Evolutionary conservation across 2,329 filamentous ascomycete species (phyloP), one percentile per base, ranked within the genome.

Genomic region (Aspergillus felis): DNA sequence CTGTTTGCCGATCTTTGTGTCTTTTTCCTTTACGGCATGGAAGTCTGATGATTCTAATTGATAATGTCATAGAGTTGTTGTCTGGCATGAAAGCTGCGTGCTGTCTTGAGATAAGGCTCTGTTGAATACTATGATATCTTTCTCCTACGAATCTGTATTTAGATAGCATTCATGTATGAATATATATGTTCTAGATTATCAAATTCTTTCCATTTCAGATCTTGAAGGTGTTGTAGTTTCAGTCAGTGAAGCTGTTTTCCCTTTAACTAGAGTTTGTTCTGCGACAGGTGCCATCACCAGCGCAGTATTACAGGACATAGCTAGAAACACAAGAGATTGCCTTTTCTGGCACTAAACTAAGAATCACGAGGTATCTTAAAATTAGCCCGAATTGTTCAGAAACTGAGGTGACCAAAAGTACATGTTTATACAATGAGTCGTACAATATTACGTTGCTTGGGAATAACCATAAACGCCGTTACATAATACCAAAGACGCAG

Each of bases 11-110:
- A 51, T 50, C 55, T 57, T 60, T 58, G 56, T 50, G 56, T 48
- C 29, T 24, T 53, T 53, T 17, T 44, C n/a, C 7, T 5, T 44
- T 9, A 12, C 8, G 41, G 41, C 22, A 12, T 24, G 22, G 22
- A 27, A 25, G 4, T 22, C 10, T 24, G 44, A 47, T 47, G 44
- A 47, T 47, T n/a, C 44, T 64, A 65, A 64, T 64, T 58, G 56
- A 57, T 64, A 65, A 64, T 65, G 58, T 56, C 55, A 61, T 64
- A 65, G 57, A 64, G 41, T 52, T 48, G 54, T 55, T 53, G n/a
- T 32, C 52, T 48, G 28, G 35, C 52, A 22, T 54, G 49, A 48
- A 49, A 56, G 41, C 20, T 50, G 47, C 5, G 41, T 17, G 12
- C 24, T 27, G n/a, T 50, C 25, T 53, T 32, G 50, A 46, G 49